These are phyloP conservation scores for Yarrowia alimentaria DNA, from an alignment of 805 yeast genomes.

Conservation along the genomic window DNA sequence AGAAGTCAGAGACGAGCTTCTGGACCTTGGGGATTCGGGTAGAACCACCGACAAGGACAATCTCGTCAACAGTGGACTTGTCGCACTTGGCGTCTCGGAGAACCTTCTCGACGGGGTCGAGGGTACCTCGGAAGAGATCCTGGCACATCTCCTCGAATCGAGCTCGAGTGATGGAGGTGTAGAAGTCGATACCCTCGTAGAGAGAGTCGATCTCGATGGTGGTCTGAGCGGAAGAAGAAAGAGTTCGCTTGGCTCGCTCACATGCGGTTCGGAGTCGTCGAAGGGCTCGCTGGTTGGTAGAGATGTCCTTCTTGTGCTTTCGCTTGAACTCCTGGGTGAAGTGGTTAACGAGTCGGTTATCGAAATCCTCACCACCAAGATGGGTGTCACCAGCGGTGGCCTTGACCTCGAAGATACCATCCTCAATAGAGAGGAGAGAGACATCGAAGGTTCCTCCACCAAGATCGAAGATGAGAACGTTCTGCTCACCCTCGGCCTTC, in stretches of 20 bases:
- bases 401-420: constrained; percentile 95
- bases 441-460: constrained; percentile 99
- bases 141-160: constrained; percentile 96
- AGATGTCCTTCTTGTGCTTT: constrained; percentile 93
- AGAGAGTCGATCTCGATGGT: constrained; percentile 93
- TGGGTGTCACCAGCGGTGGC: constrained; percentile 91
- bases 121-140: constrained; percentile 87
- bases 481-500: constrained; percentile 71
- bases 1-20: constrained; percentile 92
- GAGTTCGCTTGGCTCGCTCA: constrained; percentile 98
- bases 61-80: constrained; percentile 86
- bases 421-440: constrained; percentile 86
- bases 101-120: constrained; percentile 94
- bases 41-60: constrained; percentile 95
- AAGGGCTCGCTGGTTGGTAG: constrained; percentile 92
- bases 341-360: constrained; percentile 91
- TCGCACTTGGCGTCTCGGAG: constrained; percentile 86
- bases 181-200: constrained; percentile 93
- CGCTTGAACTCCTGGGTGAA: constrained; percentile 95
- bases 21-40: constrained; percentile 98
- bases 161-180: constrained; percentile 94
- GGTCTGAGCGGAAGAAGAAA: constrained; percentile 93
- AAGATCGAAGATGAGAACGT: constrained; percentile 88
- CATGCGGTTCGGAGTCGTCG: constrained; percentile 99
- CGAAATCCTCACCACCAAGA: constrained; percentile 99